Evolutionary conservation across 129 eudicot species (phyloP), one percentile per base, ranked within the genome.

Genomic region (Chrysanthemum lavandulifolium): DNA sequence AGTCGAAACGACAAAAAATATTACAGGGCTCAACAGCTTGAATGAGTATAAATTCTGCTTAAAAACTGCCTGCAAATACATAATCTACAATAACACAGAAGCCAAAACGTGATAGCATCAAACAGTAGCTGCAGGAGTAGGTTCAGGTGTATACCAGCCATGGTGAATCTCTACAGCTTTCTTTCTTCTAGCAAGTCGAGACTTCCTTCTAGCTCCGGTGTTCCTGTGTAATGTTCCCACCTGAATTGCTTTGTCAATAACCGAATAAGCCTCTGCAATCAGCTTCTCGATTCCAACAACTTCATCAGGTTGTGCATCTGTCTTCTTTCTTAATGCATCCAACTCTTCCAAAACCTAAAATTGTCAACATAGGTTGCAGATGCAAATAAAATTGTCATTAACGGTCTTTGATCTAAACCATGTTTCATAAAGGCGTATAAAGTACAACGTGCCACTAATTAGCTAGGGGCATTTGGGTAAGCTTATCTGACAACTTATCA

Each of bases 181-280:
- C 89, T 90, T 94, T 78, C 96, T 88, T 79, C 98, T 87, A 19
- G 98, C 98, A 64, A 94, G 97, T 6, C 98, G 77, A 11, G 98
- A 94, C 72, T 94, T 94, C 82, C 98, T 80, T 73, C 91, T 80
- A 10, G 97, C 91, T 59, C 98, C 98, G 0, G 98, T 94, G 81
- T 94, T 94, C 68, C 82, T 76, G 85, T 94, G 98, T 80, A 94
- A 77, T 10, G 90, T 75, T 55, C 98, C 97, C 1, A 73, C 91
- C 56, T 81, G 85, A 49, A 94, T 90, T 10, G 98, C 98, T 79
- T 90, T 94, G 77, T 94, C 98, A 14, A 94, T 90, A 6, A 71
- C 87, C 0, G 98, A 90, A 76, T 90, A 94, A 2, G 98, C 98
- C 82, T 90, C 98, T 7, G 89, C 96, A 27, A 94, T 94, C 77